Evolutionary conservation across 257 asterid genomes (phyloP), one percentile per base, ranked within the genome.

Genomic region (Paraleonurus japonicus): DNA sequence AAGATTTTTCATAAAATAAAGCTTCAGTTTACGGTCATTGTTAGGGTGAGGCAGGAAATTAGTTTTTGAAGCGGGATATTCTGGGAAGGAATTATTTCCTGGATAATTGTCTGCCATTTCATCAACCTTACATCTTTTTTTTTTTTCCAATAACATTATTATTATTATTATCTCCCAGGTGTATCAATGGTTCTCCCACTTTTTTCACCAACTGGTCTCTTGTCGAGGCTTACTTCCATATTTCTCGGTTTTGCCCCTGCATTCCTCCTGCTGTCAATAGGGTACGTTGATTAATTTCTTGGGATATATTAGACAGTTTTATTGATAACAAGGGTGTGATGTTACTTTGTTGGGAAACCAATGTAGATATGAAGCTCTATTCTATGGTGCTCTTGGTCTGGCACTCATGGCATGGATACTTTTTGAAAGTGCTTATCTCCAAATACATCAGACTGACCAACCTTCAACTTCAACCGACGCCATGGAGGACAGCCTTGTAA

Each of bases 241-340:
- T 92, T 79, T 85, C 96, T 95, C 33, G 98, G 99, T 66, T 90
- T 94, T 72, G 99, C 98, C 28, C 99, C 99, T 17, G 83, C 99
- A 17, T 95, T 91, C 81, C 92, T 95, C 80, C 90, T 95, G 63
- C 89, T 95, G 51, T 95, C 98, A 16, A 95, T 95, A 26, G 99
- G 99, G 99, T 95, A 92, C 27, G 64, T 72, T 26, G 37, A 54
- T 48, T 67, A 28, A 35, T 26, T 35, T 51, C 11, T 60, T 3
- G 45, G 24, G 53, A 19, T 23, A 69, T 24, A 51, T 62, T 53
- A 23, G n/a, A 17, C 37, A 47, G 54, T n/a, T 62, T 48, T 73
- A 11, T 66, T 16, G 73, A 65, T 35, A 27, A 26, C 47, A 50
- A 15, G n/a, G n/a, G n/a, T n/a, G n/a, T 62, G 9, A 39, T 33